Evolutionary conservation across 1,139 yeast species (phyloP).

Genomic region (Suhomyces anneliseae): DNA sequence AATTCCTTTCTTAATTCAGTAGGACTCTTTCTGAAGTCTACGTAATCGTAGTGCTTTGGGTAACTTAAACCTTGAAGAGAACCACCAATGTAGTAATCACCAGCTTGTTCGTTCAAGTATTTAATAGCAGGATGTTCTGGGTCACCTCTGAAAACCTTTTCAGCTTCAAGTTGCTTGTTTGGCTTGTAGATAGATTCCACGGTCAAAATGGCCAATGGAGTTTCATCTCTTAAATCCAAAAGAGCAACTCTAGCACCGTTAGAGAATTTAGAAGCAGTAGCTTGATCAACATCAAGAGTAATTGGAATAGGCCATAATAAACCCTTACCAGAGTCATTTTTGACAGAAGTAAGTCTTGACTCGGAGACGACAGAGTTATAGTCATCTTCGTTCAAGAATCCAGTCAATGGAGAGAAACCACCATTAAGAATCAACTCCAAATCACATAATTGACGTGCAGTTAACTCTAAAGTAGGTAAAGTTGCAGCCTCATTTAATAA

Average conservation of each 20-base stretch:
- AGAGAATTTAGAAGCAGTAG: constrained; percentile 47
- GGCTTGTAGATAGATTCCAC: constrained; percentile 80
- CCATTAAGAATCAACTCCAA: constrained; percentile 88
- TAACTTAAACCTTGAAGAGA: constrained; percentile 76
- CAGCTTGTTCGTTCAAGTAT: constrained; percentile 71
- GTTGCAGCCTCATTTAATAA: constrained; percentile 53
- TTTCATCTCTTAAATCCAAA: constrained; percentile 80
- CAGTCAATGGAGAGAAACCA: constrained; percentile 90
- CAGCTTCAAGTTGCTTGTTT: constrained; percentile 75
- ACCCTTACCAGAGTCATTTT: constrained; percentile 49
- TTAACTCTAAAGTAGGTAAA: constrained; percentile 57
- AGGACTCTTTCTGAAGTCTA: constrained; percentile 85
- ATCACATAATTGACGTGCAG: constrained; percentile 92
- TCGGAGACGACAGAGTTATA: constrained; percentile 77
- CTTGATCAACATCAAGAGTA: constrained; percentile 71
- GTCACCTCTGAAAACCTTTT: constrained; percentile 90
- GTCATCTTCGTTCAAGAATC: constrained; percentile 80
- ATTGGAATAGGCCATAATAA: constrained; percentile 92
- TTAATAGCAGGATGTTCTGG: constrained; percentile 93
- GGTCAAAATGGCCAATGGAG: constrained; percentile 77
- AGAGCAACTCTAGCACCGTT: constrained; percentile 69
- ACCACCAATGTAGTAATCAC: constrained; percentile 88
- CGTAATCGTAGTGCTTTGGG: constrained; percentile 90
- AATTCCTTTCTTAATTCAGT: constrained; percentile 87
- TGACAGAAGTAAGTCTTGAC: constrained; percentile 62